These are phyloP conservation scores for Yarrowia osloensis DNA, from an alignment of 805 yeast genomes.

Conservation along the genomic window DNA sequence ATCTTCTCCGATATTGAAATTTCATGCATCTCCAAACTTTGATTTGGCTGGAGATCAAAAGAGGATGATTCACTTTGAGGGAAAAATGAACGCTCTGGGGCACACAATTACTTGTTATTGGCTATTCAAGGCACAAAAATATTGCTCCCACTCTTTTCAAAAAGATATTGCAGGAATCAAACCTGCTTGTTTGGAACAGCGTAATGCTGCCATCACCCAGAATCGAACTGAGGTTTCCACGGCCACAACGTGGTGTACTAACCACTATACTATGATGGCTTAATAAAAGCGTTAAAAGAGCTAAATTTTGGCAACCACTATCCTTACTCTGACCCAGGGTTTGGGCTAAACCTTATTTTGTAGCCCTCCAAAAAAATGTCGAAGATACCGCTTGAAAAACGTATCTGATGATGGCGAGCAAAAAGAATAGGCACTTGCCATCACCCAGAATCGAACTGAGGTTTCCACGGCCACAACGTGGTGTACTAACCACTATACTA, in stretches of 20 bases:
- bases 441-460: conserved; percentile 67
- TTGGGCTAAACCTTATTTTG: not conserved
- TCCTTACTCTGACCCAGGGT: not conserved
- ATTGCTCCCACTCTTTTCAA: no score
- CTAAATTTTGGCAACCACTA: not conserved
- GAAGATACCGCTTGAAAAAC: no score
- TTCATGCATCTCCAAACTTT: conserved; percentile 11
- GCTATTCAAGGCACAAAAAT: not conserved
- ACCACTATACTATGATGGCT: conserved; percentile 48
- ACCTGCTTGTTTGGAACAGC: conserved; percentile 16
- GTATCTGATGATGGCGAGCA: not conserved
- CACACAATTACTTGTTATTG: no score
- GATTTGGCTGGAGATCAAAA: no score
- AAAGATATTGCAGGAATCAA: conserved; percentile 15
- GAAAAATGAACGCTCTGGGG: no score
- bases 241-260: conserved; percentile 48
- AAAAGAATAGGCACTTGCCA: conserved; percentile 46
- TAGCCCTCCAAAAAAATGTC: not conserved
- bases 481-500: conserved; percentile 64
- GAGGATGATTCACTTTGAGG: no score
- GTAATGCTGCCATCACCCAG: conserved; percentile 45
- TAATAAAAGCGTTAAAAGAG: no score
- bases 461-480: conserved; percentile 63
- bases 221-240: conserved; percentile 48
- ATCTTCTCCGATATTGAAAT: conserved; percentile 1